phyloP scores from a whole-genome alignment of 768 basidiomycete genomes.

The Trametes gibbosa region DNA sequence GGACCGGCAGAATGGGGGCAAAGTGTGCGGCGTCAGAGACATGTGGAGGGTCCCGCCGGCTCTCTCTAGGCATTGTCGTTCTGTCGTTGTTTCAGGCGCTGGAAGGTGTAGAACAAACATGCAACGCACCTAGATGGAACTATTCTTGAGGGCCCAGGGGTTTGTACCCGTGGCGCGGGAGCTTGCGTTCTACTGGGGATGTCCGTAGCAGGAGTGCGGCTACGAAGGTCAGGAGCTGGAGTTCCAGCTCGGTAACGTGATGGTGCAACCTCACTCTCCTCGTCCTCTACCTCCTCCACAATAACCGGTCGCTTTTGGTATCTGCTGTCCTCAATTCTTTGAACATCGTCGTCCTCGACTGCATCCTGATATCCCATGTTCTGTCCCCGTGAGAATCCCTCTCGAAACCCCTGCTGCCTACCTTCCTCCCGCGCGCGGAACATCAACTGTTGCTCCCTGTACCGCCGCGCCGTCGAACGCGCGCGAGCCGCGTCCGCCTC shows the following conservation, averaged over 20 bases:
- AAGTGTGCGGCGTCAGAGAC: conserved; percentile 21
- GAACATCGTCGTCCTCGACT: conserved; percentile 5
- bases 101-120: not conserved
- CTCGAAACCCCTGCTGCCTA: conserved; percentile 54
- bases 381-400: conserved; percentile 51
- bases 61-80: conserved; percentile 1
- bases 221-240: conserved; percentile 11
- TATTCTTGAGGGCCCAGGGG: not conserved
- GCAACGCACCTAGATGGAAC: conserved; percentile 16
- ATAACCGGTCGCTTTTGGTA: conserved; percentile 8
- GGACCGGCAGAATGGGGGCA: conserved; percentile 21
- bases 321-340: not conserved
- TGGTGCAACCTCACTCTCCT: conserved; percentile 11
- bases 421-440: conserved; percentile 64
- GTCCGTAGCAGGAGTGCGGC: conserved; percentile 6
- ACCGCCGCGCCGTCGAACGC: conserved; percentile 49
- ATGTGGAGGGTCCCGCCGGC: conserved; percentile 1
- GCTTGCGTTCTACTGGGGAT: not conserved
- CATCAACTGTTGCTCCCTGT: conserved; percentile 53
- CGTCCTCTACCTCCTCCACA: conserved; percentile 18
- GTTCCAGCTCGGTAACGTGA: conserved; percentile 9
- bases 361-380: conserved; percentile 40
- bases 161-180: not conserved
- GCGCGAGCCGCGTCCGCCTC: conserved; percentile 61
- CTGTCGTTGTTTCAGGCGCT: not conserved